phyloP scores from a whole-genome alignment of 441 rosid genomes.

The Aquilaria agallochum region DNA sequence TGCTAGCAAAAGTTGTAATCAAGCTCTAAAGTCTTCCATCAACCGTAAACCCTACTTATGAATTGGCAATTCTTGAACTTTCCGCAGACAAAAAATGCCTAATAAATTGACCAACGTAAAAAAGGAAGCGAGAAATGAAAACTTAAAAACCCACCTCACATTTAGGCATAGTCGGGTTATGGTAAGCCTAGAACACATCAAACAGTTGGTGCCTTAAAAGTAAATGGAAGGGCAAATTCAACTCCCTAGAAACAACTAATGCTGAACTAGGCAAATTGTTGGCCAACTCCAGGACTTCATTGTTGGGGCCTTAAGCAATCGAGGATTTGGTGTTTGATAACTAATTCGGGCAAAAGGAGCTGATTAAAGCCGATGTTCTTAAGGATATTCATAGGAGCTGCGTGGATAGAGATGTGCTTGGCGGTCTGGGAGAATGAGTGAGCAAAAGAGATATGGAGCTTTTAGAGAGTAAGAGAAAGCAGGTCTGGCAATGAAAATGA shows the following conservation, averaged over 20 bases:
- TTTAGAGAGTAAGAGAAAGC: slow-evolving; percentile 19
- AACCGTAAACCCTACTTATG: too few species aligned
- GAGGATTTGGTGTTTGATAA: slow-evolving; percentile 43
- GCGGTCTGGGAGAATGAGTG: slow-evolving; percentile 18
- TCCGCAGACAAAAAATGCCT: neutral
- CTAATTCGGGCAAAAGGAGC: slow-evolving; percentile 33
- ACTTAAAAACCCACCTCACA: slow-evolving; percentile 56
- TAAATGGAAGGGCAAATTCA: slow-evolving; percentile 80
- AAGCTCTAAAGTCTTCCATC: slow-evolving; percentile 2
- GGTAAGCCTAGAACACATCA: slow-evolving; percentile 79
- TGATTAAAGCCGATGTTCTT: slow-evolving; percentile 62
- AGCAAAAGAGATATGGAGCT: slow-evolving; percentile 14
- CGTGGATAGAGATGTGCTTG: slow-evolving; percentile 20
- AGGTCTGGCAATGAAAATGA: slow-evolving; percentile 25
- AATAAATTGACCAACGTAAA: neutral
- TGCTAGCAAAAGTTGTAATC: neutral
- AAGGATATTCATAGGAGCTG: slow-evolving; percentile 72
- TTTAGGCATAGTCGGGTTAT: slow-evolving; percentile 85
- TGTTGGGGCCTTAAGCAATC: slow-evolving; percentile 65
- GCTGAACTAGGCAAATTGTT: slow-evolving; percentile 68
- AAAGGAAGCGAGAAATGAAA: neutral
- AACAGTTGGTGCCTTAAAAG: slow-evolving; percentile 59
- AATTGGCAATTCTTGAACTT: too few species aligned
- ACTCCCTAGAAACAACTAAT: slow-evolving; percentile 97
- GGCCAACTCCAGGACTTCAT: slow-evolving; percentile 65